Evolutionary conservation across 148 eudicot species (phyloP).

Genomic region (Camellia japonica): DNA sequence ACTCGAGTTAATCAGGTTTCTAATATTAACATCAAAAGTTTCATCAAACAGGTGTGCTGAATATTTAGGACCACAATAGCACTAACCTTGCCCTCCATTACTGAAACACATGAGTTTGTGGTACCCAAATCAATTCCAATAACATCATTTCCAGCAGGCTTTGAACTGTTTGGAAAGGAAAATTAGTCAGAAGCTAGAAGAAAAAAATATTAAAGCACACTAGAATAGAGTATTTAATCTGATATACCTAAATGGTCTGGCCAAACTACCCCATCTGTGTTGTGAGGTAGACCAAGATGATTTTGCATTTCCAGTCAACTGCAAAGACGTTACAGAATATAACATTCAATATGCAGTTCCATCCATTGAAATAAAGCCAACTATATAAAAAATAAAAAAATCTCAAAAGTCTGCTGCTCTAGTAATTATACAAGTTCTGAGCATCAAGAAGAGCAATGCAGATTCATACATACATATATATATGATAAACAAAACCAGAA

Average conservation of each 20-base stretch:
- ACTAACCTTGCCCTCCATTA: slow-evolving; percentile 66
- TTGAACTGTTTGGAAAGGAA: slow-evolving; percentile 42
- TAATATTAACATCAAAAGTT: neutral
- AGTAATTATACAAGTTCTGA: neutral
- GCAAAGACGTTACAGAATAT: slow-evolving; percentile 15
- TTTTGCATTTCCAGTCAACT: slow-evolving; percentile 61
- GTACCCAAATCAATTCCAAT: slow-evolving; percentile 68
- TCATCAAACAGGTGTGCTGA: neutral
- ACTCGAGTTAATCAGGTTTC: neutral
- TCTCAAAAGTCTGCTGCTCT: neutral
- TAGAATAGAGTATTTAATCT: neutral
- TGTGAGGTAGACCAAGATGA: slow-evolving; percentile 46
- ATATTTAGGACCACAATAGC: neutral
- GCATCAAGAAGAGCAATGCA: neutral
- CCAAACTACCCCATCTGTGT: slow-evolving; percentile 55
- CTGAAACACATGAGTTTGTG: slow-evolving; percentile 63
- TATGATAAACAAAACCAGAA: neutral
- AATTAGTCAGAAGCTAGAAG: neutral
- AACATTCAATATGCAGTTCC: neutral
- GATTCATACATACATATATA: neutral
- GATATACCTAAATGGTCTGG: slow-evolving; percentile 78
- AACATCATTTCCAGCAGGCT: slow-evolving; percentile 74
- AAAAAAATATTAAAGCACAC: neutral
- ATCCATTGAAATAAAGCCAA: neutral
- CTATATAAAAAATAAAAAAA: slow-evolving; percentile 11